Base-by-base conservation (phyloP, 805 yeast species). In the Nakazawaea pomicola region DNA sequence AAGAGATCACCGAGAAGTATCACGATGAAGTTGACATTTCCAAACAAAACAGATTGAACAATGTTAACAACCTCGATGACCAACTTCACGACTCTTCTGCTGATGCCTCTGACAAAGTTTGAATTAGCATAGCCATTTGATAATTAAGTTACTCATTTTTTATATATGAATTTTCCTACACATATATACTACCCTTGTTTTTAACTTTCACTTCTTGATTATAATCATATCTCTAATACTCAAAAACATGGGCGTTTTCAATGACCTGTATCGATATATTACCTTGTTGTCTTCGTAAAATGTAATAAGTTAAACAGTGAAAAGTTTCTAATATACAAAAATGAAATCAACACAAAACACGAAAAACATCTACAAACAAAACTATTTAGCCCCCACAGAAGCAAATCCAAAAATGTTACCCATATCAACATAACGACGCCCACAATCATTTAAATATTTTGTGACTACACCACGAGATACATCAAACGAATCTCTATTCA, bases 381-480 rank as follows among this genome's bases (percentile, higher is more conserved):
- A n/a, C 30, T 28, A 27, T 18, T 35, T 33, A 10, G 29, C 7
- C n/a, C 36, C 28, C 5, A 7, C 27, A 33, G 37, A 33, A 77
- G 77, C 74, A 48, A 74, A 76, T 38, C 72, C 82, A 60, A 90
- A 90, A n/a, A 90, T 80, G 17, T 76, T 65, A 7, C 80, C 79
- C 85, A 91, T 80, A 56, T 87, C 85, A 38, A 90, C 97, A 60
- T 79, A 89, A 37, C 96, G 72, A 50, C 96, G 80, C 4, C 95
- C 97, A 62, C 91, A 84, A 47, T 84, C 84, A 38, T 69, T 68
- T 49, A 91, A 62, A 52, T 90, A 91, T 59, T 79, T 80, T 49
- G 78, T 74, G 0, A 84, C 84, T 2, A 87, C 81, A 9, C 67
- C 65, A 35, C 72, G 68, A 47, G 76, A 74, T 5, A 61, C 51